Evolutionary conservation across 2,329 filamentous ascomycete genomes (phyloP).

Genomic region (Penicillium hordei): DNA sequence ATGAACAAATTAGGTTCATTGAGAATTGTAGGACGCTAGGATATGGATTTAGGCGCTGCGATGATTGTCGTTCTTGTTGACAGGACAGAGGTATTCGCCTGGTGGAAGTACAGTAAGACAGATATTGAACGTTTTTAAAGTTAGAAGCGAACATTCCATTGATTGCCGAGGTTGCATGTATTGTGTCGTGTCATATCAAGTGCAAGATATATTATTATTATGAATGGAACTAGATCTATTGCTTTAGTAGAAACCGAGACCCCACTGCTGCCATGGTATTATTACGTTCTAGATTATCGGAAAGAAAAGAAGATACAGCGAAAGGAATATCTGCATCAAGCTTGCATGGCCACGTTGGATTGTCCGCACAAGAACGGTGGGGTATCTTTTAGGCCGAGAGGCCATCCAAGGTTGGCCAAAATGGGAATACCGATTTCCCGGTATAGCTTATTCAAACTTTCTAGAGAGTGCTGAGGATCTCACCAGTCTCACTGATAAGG

Average conservation of each 20-base stretch:
- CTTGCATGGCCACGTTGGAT: slow-evolving; percentile 13
- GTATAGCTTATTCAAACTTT: slow-evolving; percentile 8
- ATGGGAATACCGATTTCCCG: slow-evolving; percentile 9
- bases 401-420: slow-evolving; percentile 5
- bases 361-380: slow-evolving; percentile 16
- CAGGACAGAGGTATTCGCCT: background rate
- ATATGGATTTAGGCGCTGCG: slow-evolving; percentile 8
- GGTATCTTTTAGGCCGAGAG: slow-evolving; percentile 24
- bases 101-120: background rate
- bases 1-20: slow-evolving; percentile 6
- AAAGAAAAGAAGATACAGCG: slow-evolving; percentile 15
- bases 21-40: slow-evolving; percentile 3
- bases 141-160: background rate
- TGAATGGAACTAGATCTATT: background rate
- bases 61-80: slow-evolving; percentile 10
- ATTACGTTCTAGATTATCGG: slow-evolving; percentile 19
- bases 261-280: background rate
- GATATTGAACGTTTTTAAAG: background rate
- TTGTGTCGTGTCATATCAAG: background rate
- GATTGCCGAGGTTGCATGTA: background rate
- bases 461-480: slow-evolving; percentile 37
- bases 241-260: background rate
- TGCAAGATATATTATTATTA: background rate
- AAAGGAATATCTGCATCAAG: slow-evolving; percentile 17
- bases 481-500: slow-evolving; percentile 68